Base-by-base conservation (phyloP, 192 early-diverging fungal genomes). In the Coemansia sp. region DNA sequence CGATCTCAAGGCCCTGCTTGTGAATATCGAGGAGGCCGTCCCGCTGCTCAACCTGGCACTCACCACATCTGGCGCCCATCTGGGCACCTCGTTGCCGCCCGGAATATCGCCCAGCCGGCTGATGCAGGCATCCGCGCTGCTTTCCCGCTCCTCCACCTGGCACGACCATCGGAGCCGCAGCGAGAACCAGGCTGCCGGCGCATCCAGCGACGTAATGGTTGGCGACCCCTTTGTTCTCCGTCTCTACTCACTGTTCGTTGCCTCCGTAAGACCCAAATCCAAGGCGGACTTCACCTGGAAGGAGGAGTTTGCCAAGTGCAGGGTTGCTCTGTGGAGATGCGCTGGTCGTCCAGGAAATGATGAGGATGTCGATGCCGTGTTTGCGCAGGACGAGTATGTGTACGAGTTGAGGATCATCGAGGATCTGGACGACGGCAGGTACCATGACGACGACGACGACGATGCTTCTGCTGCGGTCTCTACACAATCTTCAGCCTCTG, bases 271-370 rank as follows among this genome's bases (percentile, higher is more conserved):
- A 4, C 83, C 87, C 13, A 86, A 86, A 61, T 70, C 84, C 6
- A 79, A 75, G 40, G 55, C 70, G 5, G 90, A 90, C 16, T 89
- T 87, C 60, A 93, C 92, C 3, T 94, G 92, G 92, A 92, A 92
- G 68, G 92, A 94, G 70, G 92, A 94, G 61, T 88, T 85, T 60
- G 84, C 76, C 12, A 87, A 88, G 66, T 84, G 83, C 57, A 72
- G 71, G 11, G 83, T 77, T 12, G 62, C 51, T 5, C 53, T 85
- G 32, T 72, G 72, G 79, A 68, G 82, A 16, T 16, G 51, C 32
- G 25, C 44, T 5, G 19, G 16, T 32, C 14, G 25, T 1, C n/a
- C 51, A 7, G 59, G 57, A 4, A n/a, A 16, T 6, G 55, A 57
- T 9, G 25, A 25, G 46, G 12, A n/a, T 14, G n/a, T 5, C 5